Conservation (phyloP, 768 basidiomycete species). For the Leucocoprinus leucothites region DNA sequence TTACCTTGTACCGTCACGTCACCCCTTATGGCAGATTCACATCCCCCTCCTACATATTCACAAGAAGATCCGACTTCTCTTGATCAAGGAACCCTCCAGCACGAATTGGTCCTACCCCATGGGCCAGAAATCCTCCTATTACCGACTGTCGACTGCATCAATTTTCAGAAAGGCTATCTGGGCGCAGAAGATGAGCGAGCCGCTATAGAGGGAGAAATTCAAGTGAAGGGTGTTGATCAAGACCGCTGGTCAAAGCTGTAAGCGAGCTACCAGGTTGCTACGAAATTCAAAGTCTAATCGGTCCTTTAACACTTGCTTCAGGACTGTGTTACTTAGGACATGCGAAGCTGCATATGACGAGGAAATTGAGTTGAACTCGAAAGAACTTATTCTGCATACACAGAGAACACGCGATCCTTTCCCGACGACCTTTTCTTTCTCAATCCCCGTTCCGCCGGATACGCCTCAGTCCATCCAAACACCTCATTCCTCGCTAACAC, state of each 20-base stretch:
- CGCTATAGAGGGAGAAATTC: conserved; percentile 84
- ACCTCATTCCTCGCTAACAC: conserved; percentile 66
- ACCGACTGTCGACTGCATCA: conserved; percentile 63
- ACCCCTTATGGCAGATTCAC: conserved; percentile 37
- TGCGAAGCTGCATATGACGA: conserved; percentile 59
- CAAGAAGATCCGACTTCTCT: conserved; percentile 37
- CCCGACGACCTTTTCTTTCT: conserved; percentile 72
- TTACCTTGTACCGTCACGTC: conserved; percentile 5
- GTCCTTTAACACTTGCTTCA: conserved; percentile 24
- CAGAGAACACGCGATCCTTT: conserved; percentile 35
- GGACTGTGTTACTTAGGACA: conserved; percentile 64
- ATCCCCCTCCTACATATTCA: conserved; percentile 62
- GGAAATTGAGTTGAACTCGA: conserved; percentile 63
- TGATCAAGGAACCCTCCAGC: conserved; percentile 10
- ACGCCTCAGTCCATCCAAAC: conserved; percentile 83
- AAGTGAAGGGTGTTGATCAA: conserved; percentile 67
- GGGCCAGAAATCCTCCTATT: conserved; percentile 71
- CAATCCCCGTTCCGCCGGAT: conserved; percentile 75
- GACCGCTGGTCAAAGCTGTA: conserved; percentile 68
- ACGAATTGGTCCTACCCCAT: conserved; percentile 20
- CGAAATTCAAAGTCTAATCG: conserved; percentile 3
- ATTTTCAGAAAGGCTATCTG: conserved; percentile 84
- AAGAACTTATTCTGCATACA: conserved; percentile 55
- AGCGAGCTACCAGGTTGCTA: conserved; percentile 29
- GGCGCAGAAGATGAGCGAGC: conserved; percentile 82